Conservation (phyloP, 2,329 filamentous ascomycete genomes). For the Pestalotiopsis fici region DNA sequence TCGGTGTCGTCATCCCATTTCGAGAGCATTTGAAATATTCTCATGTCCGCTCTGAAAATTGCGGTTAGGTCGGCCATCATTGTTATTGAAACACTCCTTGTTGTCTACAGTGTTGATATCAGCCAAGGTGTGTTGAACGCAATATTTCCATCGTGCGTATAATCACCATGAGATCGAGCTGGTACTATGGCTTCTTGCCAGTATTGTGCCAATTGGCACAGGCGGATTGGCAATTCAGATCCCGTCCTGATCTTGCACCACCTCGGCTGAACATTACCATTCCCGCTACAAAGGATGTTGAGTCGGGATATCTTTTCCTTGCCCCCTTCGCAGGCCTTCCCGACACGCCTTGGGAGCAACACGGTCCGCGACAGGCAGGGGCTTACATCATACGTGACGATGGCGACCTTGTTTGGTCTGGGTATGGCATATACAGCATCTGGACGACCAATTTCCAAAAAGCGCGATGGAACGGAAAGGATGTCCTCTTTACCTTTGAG, state of each 20-base stretch:
- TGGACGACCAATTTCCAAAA: slow-evolving; percentile 57
- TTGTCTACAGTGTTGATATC: too few relatives aligned
- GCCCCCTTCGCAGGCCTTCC: slow-evolving; percentile 37
- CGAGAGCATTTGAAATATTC: background rate
- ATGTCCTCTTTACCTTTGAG: slow-evolving; percentile 55
- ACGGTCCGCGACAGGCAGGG: slow-evolving; percentile 50
- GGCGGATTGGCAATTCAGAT: slow-evolving; percentile 46
- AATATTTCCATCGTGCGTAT: background rate
- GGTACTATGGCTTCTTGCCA: slow-evolving; percentile 11
- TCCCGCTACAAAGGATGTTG: slow-evolving; percentile 37
- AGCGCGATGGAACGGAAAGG: slow-evolving; percentile 48
- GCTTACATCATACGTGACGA: slow-evolving; percentile 57
- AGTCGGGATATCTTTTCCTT: slow-evolving; percentile 45
- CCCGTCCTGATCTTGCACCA: slow-evolving; percentile 45
- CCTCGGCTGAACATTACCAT: slow-evolving; percentile 46
- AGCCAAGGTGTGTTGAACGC: too few relatives aligned
- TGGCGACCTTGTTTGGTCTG: slow-evolving; percentile 59
- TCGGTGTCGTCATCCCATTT: background rate
- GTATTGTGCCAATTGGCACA: slow-evolving; percentile 10
- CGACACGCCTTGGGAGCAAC: slow-evolving; percentile 35
- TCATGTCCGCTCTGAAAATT: background rate
- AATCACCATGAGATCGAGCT: slow-evolving; percentile 17
- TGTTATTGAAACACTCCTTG: too few relatives aligned
- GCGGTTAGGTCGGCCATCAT: too few relatives aligned
- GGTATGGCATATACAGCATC: slow-evolving; percentile 51